Conservation (phyloP, 2,329 filamentous ascomycete species). For the Penicillium corylophilum region DNA sequence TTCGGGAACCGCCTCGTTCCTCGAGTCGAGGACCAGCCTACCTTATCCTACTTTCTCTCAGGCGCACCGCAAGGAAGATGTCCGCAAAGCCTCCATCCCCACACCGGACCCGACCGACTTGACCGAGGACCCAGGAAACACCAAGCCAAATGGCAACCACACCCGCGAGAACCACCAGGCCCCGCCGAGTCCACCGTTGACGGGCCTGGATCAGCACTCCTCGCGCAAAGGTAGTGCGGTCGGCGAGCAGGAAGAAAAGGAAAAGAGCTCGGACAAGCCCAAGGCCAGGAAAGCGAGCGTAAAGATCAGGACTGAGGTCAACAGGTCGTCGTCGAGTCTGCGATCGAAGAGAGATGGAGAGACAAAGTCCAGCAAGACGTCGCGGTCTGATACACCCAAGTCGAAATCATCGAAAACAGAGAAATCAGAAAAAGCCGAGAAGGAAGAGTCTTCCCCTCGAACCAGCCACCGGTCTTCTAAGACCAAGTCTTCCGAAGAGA, state of each 20-base stretch:
- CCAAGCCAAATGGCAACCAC: conserved; percentile 31
- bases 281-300: conserved; percentile 38
- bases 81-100: conserved; percentile 54
- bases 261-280: conserved; percentile 35
- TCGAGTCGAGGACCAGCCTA: conserved; percentile 51
- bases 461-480: conserved; percentile 38
- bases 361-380: conserved; percentile 36
- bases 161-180: conserved; percentile 34
- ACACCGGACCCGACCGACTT: conserved; percentile 74
- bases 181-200: conserved; percentile 51
- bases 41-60: conserved; percentile 86
- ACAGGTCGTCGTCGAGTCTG: conserved; percentile 44
- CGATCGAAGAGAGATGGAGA: conserved; percentile 40
- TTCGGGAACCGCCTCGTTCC: conserved; percentile 38
- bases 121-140: conserved; percentile 47
- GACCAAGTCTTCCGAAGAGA: conserved; percentile 32
- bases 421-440: conserved; percentile 34
- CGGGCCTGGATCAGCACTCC: conserved; percentile 42
- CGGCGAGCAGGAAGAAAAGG: conserved; percentile 29
- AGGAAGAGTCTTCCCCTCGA: conserved; percentile 36
- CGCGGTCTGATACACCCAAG: conserved; percentile 41
- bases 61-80: conserved; percentile 83
- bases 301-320: conserved; percentile 38
- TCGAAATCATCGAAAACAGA: conserved; percentile 31
- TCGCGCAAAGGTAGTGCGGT: conserved; percentile 37